These are phyloP conservation scores for Guadua angustifolia DNA, from an alignment of 176 grass and related monocot genomes.

Conservation along the genomic window DNA sequence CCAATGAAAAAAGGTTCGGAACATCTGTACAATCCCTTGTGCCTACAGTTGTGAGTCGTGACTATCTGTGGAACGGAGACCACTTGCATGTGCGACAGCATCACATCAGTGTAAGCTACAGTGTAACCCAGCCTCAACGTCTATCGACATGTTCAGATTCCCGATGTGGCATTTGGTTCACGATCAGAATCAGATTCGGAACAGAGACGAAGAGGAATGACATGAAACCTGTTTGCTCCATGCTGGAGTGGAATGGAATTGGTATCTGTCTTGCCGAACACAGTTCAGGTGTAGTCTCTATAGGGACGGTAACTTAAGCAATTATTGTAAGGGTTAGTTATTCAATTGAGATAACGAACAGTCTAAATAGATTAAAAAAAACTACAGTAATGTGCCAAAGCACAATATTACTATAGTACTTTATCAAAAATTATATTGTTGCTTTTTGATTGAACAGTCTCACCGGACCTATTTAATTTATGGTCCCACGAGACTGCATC, in stretches of 20 bases:
- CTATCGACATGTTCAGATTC: slow-evolving; percentile 7
- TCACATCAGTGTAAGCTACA: background rate
- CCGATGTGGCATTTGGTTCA: background rate
- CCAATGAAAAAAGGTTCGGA: background rate
- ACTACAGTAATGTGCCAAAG: too few species aligned
- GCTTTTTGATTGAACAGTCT: too few species aligned
- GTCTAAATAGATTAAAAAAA: too few species aligned
- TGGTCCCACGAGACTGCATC: too few species aligned
- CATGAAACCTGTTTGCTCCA: slow-evolving; percentile 13
- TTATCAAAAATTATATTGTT: too few species aligned
- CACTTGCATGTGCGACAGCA: background rate
- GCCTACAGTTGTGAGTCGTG: background rate
- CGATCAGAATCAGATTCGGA: background rate
- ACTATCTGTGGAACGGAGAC: background rate
- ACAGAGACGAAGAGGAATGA: background rate
- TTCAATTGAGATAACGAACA: too few species aligned
- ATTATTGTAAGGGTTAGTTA: too few species aligned
- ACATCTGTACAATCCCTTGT: background rate
- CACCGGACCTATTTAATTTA: too few species aligned
- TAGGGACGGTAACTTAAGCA: too few species aligned
- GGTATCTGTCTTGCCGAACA: background rate
- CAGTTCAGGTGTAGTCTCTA: too few species aligned
- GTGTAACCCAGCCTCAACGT: background rate
- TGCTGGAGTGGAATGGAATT: background rate
- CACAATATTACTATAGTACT: too few species aligned